Conservation (phyloP, 768 basidiomycete genomes). For the Tephrocybe sp. region DNA sequence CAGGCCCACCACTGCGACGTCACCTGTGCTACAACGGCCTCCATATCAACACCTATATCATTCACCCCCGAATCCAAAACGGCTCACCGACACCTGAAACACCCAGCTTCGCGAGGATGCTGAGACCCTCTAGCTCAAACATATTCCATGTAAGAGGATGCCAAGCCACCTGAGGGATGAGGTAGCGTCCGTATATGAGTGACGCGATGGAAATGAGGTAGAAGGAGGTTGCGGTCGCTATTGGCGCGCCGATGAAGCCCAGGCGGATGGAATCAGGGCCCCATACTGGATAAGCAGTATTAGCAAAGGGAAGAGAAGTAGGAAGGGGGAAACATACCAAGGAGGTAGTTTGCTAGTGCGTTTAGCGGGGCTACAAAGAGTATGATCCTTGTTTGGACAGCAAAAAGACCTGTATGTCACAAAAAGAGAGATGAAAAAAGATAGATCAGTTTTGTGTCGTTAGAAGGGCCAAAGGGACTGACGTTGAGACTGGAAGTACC, state of each 20-base stretch:
- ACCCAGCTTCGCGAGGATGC: constrained; percentile 69
- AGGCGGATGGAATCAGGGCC: constrained; percentile 74
- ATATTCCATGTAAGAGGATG: constrained; percentile 63
- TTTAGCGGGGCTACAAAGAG: constrained; percentile 79
- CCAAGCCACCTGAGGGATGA: constrained; percentile 76
- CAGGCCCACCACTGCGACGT: constrained; percentile 96
- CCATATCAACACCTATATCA: too few species aligned
- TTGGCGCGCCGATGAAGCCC: constrained; percentile 89
- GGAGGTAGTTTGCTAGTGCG: constrained; percentile 72
- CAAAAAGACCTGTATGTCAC: constrained; percentile 67
- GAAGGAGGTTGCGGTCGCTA: constrained; percentile 83
- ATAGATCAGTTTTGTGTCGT: too few species aligned
- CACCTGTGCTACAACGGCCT: constrained; percentile 64
- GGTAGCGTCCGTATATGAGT: constrained; percentile 59
- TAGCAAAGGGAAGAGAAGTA: not conserved
- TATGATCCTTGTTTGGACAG: constrained; percentile 80
- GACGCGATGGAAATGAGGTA: constrained; percentile 70
- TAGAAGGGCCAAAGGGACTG: too few species aligned
- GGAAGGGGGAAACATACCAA: constrained; percentile 47
- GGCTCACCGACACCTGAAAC: constrained; percentile 81
- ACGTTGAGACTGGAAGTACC: constrained; percentile 10
- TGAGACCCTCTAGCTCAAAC: constrained; percentile 65
- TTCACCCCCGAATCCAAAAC: too few species aligned
- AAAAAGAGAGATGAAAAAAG: too few species aligned
- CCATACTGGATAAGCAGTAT: constrained; percentile 57